Percentiles rank a stretch among this genome's conserved stretches.
Conservation (phyloP, 495 filamentous ascomycete genomes). For the Delitschia confertaspora region DNA sequence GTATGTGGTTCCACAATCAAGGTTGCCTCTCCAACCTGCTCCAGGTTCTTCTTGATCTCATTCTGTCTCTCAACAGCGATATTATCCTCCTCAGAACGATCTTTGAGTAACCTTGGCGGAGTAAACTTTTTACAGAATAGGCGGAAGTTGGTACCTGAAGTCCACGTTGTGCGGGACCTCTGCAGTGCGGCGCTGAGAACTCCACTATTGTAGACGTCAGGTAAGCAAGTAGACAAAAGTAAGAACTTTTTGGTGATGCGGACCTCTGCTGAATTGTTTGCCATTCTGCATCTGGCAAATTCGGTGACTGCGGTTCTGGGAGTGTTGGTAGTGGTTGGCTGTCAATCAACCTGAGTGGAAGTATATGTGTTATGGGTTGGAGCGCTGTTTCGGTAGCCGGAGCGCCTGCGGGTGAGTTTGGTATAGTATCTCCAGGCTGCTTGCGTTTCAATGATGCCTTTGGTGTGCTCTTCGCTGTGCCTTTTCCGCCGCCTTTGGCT, state of each 20-base stretch:
- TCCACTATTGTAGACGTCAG: slow-evolving; percentile 52
- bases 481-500: too few species aligned
- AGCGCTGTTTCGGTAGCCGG: slow-evolving; percentile 48
- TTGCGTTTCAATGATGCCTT: too few species aligned
- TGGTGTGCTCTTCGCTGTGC: too few species aligned
- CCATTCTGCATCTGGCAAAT: slow-evolving; percentile 59
- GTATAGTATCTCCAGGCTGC: too few species aligned
- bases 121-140: slow-evolving; percentile 85
- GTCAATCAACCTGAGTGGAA: slow-evolving; percentile 56
- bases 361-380: slow-evolving; percentile 39
- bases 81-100: slow-evolving; percentile 61
- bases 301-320: slow-evolving; percentile 54
- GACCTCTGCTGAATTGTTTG: slow-evolving; percentile 82
- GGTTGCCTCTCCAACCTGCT: slow-evolving; percentile 45
- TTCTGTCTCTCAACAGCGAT: slow-evolving; percentile 63
- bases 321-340: slow-evolving; percentile 68
- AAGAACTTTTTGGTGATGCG: slow-evolving; percentile 4
- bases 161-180: slow-evolving; percentile 83
- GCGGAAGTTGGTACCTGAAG: slow-evolving; percentile 72
- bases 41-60: slow-evolving; percentile 79
- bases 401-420: slow-evolving; percentile 43
- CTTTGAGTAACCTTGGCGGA: slow-evolving; percentile 29
- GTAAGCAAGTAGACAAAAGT: slow-evolving; percentile 9
- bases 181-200: slow-evolving; percentile 74
- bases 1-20: slow-evolving; percentile 85